Evolutionary conservation across 2,329 filamentous ascomycete species (phyloP), one percentile per base, ranked within the genome.

Genomic region (Ophidiomyces ophidiicola): DNA sequence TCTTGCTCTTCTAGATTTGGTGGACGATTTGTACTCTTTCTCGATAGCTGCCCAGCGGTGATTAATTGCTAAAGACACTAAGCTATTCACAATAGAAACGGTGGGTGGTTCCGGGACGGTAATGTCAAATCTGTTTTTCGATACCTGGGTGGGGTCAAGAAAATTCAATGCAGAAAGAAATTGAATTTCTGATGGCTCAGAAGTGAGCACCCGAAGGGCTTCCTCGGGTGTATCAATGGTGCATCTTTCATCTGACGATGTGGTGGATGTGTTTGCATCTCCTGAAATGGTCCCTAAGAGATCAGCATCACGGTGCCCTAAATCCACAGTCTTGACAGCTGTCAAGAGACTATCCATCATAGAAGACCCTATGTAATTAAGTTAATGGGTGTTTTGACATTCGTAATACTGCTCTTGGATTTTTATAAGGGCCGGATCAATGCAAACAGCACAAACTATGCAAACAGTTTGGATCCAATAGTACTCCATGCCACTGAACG

Each of bases 41-140:
- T 66, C 61, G 11, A 88, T 53, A 6, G 75, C 52, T 2, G 67
- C 55, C 88, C 90, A 96, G 59, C 88, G 93, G 53, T 87, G 82
- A 1, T 83, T 82, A 5, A 85, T 66, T 18, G 82, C 86, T 21
- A 78, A 74, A 11, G 72, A 78, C 43, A 92, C 76, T 24, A 98
- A 63, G 2, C 74, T 64, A 53, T 86, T 78, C 37, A 88, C 67
- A 21, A 94, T 74, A 50, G 86, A 82, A 14, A 84, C 77, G 41
- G 77, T 74, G 44, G 75, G 63, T 1, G 87, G 78, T 21, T 72
- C 72, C 3, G 84, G 78, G 2, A 66, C 58, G 31, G 68, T 65
- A 35, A 88, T 69, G 48, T 72, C 71, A 52, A 80, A 75, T 8
- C 45, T 42, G 15, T 46, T 42, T 31, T 54, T 34, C 10, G 49